Evolutionary conservation across 176 grass and related monocot genomes (phyloP).

Genomic region (Juncus effusus): DNA sequence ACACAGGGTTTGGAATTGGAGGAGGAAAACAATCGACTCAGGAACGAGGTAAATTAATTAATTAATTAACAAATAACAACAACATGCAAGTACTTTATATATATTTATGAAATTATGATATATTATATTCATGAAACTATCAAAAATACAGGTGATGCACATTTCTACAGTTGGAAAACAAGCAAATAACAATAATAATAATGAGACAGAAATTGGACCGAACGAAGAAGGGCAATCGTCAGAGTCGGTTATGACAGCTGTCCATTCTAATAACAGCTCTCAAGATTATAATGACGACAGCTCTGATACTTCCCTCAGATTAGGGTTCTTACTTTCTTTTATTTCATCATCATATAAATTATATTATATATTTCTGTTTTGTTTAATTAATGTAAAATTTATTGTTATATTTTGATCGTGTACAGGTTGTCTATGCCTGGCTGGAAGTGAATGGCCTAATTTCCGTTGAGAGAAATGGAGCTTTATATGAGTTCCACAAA

Average conservation of each 20-base stretch:
- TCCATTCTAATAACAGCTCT: slow-evolving; percentile 56
- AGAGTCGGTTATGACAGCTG: slow-evolving; percentile 88
- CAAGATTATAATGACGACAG: slow-evolving; percentile 80
- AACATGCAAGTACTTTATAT: neutral
- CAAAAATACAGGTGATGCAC: slow-evolving; percentile 47
- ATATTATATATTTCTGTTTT: no score
- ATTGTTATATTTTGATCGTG: neutral
- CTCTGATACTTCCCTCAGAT: slow-evolving; percentile 77
- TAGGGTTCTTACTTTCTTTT: slow-evolving; percentile 42
- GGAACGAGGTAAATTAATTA: slow-evolving; percentile 47
- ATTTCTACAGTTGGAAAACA: slow-evolving; percentile 38
- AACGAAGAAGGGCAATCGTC: slow-evolving; percentile 94
- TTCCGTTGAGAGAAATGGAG: no score
- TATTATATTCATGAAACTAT: slow-evolving; percentile 6
- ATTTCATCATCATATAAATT: no score
- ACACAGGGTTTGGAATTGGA: slow-evolving; percentile 48
- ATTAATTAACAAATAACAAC: neutral
- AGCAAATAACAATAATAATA: slow-evolving; percentile 19
- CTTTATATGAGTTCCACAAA: no score
- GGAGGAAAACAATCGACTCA: slow-evolving; percentile 80
- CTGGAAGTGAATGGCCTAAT: slow-evolving; percentile 15
- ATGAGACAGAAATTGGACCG: slow-evolving; percentile 49
- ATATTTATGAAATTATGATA: slow-evolving; percentile 14
- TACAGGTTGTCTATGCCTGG: slow-evolving; percentile 18
- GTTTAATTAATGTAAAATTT: neutral